A percentile compares a stretch with the other conserved stretches of the same genome.
Evolutionary conservation across 768 basidiomycete genomes (phyloP).

Genomic region (Cystobasidium ongulense): DNA sequence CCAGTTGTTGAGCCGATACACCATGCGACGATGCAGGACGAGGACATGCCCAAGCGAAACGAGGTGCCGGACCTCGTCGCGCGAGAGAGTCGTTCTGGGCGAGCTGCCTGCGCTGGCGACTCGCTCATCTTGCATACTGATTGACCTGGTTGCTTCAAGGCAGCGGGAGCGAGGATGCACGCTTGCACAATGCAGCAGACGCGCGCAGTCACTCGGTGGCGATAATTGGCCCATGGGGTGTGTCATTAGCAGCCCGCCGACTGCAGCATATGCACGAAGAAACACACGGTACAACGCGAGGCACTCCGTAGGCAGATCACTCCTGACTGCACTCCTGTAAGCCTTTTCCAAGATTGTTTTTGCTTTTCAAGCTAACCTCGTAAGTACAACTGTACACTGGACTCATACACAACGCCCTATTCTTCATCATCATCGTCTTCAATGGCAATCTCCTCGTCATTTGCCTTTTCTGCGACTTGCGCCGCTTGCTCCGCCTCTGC

Average conservation of each 20-base stretch:
- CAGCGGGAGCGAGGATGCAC: too few species aligned
- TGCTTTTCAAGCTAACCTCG: not conserved
- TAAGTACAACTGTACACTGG: not conserved
- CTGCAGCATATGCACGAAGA: too few species aligned
- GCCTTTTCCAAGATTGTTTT: too few species aligned
- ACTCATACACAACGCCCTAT: not conserved
- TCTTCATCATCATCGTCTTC: conserved; percentile 44
- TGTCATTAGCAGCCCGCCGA: too few species aligned
- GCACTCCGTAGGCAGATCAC: too few species aligned
- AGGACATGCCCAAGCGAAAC: conserved; percentile 34
- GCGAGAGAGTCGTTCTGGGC: not conserved
- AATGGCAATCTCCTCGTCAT: conserved; percentile 46
- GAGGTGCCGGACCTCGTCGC: conserved; percentile 22
- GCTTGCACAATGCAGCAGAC: too few species aligned
- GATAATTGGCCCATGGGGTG: too few species aligned
- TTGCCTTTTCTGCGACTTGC: conserved; percentile 45
- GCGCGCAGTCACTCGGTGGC: too few species aligned
- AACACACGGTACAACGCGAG: too few species aligned
- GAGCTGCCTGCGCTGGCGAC: not conserved
- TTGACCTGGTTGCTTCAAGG: too few species aligned
- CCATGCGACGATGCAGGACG: conserved; percentile 27
- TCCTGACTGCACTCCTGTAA: too few species aligned
- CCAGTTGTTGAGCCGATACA: conserved; percentile 52
- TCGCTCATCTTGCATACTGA: not conserved
- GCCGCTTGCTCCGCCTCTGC: conserved; percentile 50